Percentiles rank a stretch among this genome's conserved stretches.
These are phyloP conservation scores for Brasenia schreberi DNA, from an alignment of 164 flowering plant genomes.

Conservation along the genomic window DNA sequence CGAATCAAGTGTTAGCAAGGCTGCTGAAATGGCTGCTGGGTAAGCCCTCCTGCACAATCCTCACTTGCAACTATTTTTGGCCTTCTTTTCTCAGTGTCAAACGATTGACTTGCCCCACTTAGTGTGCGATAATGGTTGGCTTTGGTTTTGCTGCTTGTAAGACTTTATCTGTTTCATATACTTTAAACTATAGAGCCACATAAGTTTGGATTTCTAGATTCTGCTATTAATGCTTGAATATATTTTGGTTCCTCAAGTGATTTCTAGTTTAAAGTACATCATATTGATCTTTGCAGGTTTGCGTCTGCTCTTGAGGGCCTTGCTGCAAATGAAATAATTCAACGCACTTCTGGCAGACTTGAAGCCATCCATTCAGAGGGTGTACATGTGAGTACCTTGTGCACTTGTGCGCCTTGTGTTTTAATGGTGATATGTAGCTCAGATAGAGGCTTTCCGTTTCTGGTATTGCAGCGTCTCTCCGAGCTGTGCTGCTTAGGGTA, in stretches of 20 bases:
- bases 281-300: slow-evolving; percentile 38
- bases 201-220: no score
- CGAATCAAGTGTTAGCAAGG: slow-evolving; percentile 84
- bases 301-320: slow-evolving; percentile 56
- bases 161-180: no score
- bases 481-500: slow-evolving; percentile 79
- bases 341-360: slow-evolving; percentile 69
- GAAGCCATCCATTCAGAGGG: slow-evolving; percentile 94
- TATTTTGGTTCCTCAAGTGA: no score
- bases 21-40: slow-evolving; percentile 99
- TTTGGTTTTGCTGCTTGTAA: no score
- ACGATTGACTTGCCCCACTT: no score
- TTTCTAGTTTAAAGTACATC: no score
- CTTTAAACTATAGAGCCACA: no score
- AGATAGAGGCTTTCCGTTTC: neutral
- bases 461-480: slow-evolving; percentile 68
- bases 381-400: slow-evolving; percentile 51
- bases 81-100: no score
- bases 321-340: slow-evolving; percentile 65
- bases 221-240: no score
- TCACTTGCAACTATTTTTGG: no score
- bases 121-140: no score
- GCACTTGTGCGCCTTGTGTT: neutral
- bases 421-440: neutral
- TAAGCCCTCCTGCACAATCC: slow-evolving; percentile 13